Conservation (phyloP, 2,329 filamentous ascomycete genomes). For the Ustulina deusta region DNA sequence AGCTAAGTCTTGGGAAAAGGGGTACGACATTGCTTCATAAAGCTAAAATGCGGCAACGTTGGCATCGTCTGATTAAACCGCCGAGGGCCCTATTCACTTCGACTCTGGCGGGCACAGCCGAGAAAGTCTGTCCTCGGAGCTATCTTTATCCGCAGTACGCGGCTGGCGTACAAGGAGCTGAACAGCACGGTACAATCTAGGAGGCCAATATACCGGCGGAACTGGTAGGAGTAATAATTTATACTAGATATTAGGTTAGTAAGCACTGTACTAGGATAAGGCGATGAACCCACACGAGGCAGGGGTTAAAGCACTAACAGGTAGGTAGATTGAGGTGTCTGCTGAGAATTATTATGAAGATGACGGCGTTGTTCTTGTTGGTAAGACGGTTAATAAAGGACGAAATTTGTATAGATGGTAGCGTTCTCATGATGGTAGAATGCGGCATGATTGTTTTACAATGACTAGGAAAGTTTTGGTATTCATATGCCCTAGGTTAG, state of each 20-base stretch:
- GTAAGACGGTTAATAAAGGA: too few species aligned
- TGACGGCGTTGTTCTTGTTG: too few species aligned
- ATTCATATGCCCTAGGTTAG: background rate
- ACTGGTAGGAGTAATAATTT: background rate
- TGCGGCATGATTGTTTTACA: background rate
- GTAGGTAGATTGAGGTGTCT: background rate
- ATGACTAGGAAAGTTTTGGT: background rate
- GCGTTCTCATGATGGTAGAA: too few species aligned
- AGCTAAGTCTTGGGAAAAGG: background rate
- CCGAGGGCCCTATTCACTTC: too few species aligned
- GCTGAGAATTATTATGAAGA: background rate
- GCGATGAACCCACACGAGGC: background rate
- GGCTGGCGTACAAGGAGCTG: background rate
- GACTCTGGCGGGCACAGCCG: too few species aligned
- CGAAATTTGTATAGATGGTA: too few species aligned
- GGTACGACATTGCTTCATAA: too few species aligned
- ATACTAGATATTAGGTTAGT: background rate
- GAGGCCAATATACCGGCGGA: background rate
- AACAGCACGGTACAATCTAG: background rate
- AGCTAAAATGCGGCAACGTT: too few species aligned
- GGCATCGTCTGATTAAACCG: too few species aligned
- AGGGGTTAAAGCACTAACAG: background rate
- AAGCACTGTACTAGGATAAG: too few species aligned
- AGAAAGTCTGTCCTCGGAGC: too few species aligned
- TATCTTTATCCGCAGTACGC: background rate